A percentile compares a stretch with the other conserved stretches of the same genome.
phyloP scores from a whole-genome alignment of 768 basidiomycete species.

The Mycena olivaceomarginata region DNA sequence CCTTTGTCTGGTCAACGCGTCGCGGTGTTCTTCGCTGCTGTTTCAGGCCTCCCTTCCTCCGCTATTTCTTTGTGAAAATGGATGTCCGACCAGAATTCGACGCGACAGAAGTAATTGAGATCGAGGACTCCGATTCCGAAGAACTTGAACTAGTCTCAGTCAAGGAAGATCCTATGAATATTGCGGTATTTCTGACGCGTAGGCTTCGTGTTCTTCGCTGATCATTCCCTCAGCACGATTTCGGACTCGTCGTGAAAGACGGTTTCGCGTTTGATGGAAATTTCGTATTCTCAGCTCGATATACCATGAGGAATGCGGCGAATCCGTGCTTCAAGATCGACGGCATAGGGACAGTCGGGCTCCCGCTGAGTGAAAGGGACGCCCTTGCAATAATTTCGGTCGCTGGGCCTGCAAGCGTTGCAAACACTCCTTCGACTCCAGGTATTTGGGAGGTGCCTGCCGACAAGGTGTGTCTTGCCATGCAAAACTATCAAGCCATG shows the following conservation, averaged over 20 bases:
- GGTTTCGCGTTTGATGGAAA: slow-evolving; percentile 18
- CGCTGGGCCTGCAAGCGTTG: not conserved
- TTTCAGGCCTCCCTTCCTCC: too few relatives aligned
- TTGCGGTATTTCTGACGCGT: not conserved
- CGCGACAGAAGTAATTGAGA: not conserved
- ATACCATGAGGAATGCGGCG: slow-evolving; percentile 14
- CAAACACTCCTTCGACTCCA: not conserved
- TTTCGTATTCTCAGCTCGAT: slow-evolving; percentile 12
- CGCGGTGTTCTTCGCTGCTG: too few relatives aligned
- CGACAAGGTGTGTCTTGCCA: not conserved
- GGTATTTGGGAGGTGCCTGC: slow-evolving; percentile 16
- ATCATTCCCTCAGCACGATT: not conserved
- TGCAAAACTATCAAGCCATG: too few relatives aligned
- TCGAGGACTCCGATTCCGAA: not conserved
- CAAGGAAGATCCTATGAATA: not conserved
- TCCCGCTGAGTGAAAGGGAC: slow-evolving; percentile 26
- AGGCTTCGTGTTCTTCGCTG: not conserved
- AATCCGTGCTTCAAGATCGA: slow-evolving; percentile 35
- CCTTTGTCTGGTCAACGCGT: too few relatives aligned
- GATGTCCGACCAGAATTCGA: not conserved
- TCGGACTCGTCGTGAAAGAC: slow-evolving; percentile 11
- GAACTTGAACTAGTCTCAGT: not conserved
- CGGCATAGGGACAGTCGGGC: slow-evolving; percentile 24
- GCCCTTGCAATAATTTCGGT: slow-evolving; percentile 17
- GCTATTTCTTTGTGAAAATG: not conserved